Base-by-base conservation (phyloP, 805 yeast species). In the Candida morakotiae region DNA sequence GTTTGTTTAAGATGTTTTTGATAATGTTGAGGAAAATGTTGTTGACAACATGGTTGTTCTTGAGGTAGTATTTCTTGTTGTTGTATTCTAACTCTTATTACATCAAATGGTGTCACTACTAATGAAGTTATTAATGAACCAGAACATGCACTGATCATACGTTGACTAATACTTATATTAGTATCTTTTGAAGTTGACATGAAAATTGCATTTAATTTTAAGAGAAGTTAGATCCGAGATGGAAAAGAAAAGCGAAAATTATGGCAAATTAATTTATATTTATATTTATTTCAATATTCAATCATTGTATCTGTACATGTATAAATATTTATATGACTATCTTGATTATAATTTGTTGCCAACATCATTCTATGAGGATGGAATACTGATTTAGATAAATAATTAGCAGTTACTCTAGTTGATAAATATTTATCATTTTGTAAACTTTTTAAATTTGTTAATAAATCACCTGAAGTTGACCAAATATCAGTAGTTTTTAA, bases 311-410 rank as follows among this genome's bases (percentile, higher is more conserved):
- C 73, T 9, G 49, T 51, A 48, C 73, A 67, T 21, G 51, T 47
- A 48, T 81, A 83, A 19, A 87, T 63, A 46, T 76, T 75, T 29
- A 88, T 79, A 46, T 73, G 75, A 1, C 87, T 71, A 53, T 83
- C 93, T 52, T 87, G 94, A 37, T 80, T 73, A 55, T 84, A 84
- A 48, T 83, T 82, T 1, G 87, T 85, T 1, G 96, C 97, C 55
- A 93, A 53, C 76, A 87, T 77, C 96, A 93, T 87, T 45, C 91
- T 69, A 55, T 93, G 98, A 2, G 98, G 98, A 56, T 93, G 98
- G 52, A 93, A 77, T 0, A 82, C 69, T 45, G 87, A 56, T 2
- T 81, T 69, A 2, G 87, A 78, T 29, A 89, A 69, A 46, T 81
- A 83, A 38, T 61, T 63, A 6, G 31, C 31, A 17, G 71, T 64